These are phyloP conservation scores for Ceratorhiza oryzae-sativae DNA, from an alignment of 1,284 basidiomycete genomes.

Conservation along the genomic window DNA sequence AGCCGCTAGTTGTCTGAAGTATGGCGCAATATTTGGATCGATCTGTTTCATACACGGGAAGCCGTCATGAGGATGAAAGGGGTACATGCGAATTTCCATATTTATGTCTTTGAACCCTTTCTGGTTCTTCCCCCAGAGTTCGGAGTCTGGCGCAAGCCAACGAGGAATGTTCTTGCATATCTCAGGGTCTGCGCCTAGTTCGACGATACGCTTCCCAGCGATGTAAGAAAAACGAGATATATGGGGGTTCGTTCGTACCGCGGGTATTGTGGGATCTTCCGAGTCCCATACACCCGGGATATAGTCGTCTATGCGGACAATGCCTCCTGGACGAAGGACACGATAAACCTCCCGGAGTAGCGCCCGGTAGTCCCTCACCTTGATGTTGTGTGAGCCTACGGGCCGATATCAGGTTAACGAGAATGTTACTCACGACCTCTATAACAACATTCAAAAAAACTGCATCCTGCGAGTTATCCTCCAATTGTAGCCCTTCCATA, in stretches of 20 bases:
- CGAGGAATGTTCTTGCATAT: background rate
- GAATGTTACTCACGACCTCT: background rate
- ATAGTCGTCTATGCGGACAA: background rate
- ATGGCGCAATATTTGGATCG: no score
- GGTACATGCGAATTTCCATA: no score
- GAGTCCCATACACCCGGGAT: background rate
- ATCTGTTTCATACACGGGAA: no score
- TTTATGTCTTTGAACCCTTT: background rate
- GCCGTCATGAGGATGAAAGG: no score
- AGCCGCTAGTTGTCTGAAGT: background rate
- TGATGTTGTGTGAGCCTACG: background rate
- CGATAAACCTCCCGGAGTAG: background rate
- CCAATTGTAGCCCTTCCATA: background rate
- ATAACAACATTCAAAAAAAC: conserved; percentile 6
- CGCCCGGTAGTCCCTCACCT: conserved; percentile 3
- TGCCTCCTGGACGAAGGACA: background rate
- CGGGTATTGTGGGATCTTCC: background rate
- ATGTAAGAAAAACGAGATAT: background rate
- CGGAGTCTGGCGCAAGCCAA: background rate
- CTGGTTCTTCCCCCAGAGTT: background rate
- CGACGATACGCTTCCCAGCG: no score
- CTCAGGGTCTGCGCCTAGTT: background rate
- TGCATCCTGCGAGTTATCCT: background rate
- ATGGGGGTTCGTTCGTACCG: background rate
- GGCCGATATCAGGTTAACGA: background rate